Percentiles rank a stretch among this genome's conserved stretches.
These are phyloP conservation scores for Moringa oleifera DNA, from an alignment of 345 rosid genomes.

Conservation along the genomic window DNA sequence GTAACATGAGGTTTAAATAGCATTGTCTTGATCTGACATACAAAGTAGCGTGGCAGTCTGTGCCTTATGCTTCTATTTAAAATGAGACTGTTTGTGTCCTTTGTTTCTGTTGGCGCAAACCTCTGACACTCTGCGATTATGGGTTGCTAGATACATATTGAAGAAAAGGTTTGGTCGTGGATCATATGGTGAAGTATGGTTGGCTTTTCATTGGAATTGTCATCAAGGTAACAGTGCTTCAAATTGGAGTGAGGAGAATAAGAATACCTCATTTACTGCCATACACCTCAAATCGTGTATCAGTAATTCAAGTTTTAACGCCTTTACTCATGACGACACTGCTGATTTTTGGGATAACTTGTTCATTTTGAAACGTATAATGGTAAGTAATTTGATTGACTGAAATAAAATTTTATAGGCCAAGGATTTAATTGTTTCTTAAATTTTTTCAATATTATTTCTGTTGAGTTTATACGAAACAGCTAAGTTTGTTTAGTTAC, in stretches of 20 bases:
- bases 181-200: slow-evolving; percentile 95
- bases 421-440: too few species aligned
- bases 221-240: slow-evolving; percentile 42
- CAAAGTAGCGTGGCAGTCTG: background rate
- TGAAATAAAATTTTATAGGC: too few species aligned
- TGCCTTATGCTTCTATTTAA: background rate
- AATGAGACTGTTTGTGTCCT: background rate
- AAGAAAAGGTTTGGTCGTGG: slow-evolving; percentile 91
- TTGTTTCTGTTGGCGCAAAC: background rate
- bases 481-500: too few species aligned
- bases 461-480: too few species aligned
- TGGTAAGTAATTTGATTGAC: too few species aligned
- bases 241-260: slow-evolving; percentile 33
- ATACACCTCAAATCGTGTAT: slow-evolving; percentile 20
- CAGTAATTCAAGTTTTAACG: slow-evolving; percentile 30
- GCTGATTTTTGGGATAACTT: slow-evolving; percentile 39
- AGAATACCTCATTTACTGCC: slow-evolving; percentile 29
- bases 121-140: slow-evolving; percentile 12
- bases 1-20: background rate
- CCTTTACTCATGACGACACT: slow-evolving; percentile 32
- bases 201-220: slow-evolving; percentile 84
- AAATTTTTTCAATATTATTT: too few species aligned
- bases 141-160: slow-evolving; percentile 57
- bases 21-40: background rate
- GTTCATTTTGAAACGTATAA: slow-evolving; percentile 85